phyloP scores from a whole-genome alignment of 306 rosid species.

The Sechiopsis laciniata region DNA sequence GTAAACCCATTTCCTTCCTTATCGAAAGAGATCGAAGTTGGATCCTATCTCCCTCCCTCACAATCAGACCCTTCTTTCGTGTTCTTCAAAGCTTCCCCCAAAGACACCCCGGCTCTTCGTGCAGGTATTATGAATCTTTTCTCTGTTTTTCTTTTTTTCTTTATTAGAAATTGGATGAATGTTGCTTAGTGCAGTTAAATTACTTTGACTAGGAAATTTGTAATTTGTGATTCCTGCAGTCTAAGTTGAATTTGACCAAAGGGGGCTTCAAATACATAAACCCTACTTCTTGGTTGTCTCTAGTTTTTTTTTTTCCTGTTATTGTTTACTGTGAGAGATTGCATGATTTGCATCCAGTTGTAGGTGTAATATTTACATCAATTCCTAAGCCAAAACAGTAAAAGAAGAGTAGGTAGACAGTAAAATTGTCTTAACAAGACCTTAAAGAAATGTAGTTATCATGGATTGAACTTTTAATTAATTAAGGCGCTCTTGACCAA shows the following conservation, averaged over 20 bases:
- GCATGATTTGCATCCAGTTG: background rate
- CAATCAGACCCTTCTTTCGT: conserved; percentile 77
- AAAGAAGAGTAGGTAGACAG: no score
- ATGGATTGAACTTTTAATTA: no score
- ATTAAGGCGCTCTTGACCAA: no score
- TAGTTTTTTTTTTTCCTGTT: background rate
- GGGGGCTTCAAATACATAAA: no score
- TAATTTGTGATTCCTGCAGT: no score
- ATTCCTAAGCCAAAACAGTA: no score
- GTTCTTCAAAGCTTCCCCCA: conserved; percentile 69
- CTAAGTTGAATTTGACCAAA: no score
- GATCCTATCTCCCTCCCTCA: conserved; percentile 69
- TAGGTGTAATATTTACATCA: no score
- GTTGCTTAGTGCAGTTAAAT: background rate
- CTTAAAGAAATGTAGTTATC: no score
- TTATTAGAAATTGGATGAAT: background rate
- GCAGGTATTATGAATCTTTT: conserved; percentile 54
- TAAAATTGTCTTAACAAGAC: no score
- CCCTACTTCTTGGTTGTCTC: background rate
- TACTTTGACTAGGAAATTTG: no score
- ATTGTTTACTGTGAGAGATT: background rate
- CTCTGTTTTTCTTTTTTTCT: background rate
- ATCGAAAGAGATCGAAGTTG: conserved; percentile 68
- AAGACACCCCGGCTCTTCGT: conserved; percentile 95
- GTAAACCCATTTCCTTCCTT: conserved; percentile 33